A percentile compares a stretch with the other conserved stretches of the same genome.
These are phyloP conservation scores for Orbilia oligospora DNA, from an alignment of 2,329 filamentous ascomycete species.

Conservation along the genomic window DNA sequence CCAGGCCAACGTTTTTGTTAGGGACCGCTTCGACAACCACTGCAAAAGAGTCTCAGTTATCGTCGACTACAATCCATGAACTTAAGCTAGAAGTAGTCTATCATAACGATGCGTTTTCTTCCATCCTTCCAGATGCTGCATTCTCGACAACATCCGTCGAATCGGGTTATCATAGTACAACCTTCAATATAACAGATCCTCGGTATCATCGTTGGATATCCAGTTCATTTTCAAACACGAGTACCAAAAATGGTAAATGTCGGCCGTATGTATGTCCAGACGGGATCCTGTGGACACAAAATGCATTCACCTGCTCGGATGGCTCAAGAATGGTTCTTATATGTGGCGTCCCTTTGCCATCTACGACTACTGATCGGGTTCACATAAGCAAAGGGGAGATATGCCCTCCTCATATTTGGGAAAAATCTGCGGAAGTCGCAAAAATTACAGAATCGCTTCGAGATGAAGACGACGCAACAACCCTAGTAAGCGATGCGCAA, in stretches of 20 bases:
- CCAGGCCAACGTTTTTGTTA: slow-evolving; percentile 52
- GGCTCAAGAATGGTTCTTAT: slow-evolving; percentile 52
- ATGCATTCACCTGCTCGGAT: slow-evolving; percentile 47
- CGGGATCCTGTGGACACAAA: slow-evolving; percentile 57
- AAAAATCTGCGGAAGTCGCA: slow-evolving; percentile 34
- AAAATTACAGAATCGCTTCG: slow-evolving; percentile 1
- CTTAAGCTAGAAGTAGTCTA: slow-evolving; percentile 55
- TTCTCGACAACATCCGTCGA: slow-evolving; percentile 47
- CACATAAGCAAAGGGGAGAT: slow-evolving; percentile 45
- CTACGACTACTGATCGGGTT: slow-evolving; percentile 40
- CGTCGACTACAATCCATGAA: slow-evolving; percentile 54
- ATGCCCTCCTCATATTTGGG: slow-evolving; percentile 55
- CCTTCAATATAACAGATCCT: slow-evolving; percentile 55
- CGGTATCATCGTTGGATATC: slow-evolving; percentile 60
- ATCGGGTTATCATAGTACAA: slow-evolving; percentile 33
- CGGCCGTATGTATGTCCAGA: slow-evolving; percentile 55
- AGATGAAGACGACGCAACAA: slow-evolving; percentile 16
- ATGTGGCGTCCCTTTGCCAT: slow-evolving; percentile 50
- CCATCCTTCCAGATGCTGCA: slow-evolving; percentile 50
- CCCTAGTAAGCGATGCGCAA: slow-evolving; percentile 33
- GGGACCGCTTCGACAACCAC: slow-evolving; percentile 38
- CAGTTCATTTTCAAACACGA: slow-evolving; percentile 52
- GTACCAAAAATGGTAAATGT: slow-evolving; percentile 39
- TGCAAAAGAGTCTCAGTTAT: slow-evolving; percentile 33
- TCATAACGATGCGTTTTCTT: slow-evolving; percentile 56